phyloP scores from a whole-genome alignment of 1,284 basidiomycete genomes.

The Pascua sp. region DNA sequence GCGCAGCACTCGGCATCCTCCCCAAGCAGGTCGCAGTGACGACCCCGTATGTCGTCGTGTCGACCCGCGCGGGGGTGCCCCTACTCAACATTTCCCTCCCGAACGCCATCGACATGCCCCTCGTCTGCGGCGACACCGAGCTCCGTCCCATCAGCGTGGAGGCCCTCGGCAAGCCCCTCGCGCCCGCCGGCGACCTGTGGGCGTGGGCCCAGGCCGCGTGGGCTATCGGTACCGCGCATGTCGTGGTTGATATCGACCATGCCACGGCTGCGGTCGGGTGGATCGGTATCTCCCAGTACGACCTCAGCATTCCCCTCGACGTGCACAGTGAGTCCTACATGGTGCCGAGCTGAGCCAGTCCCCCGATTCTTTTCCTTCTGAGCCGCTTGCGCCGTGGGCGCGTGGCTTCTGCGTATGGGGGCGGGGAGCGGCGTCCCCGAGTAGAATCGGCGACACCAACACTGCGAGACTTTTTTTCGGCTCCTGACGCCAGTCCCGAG shows the following conservation, averaged over 20 bases:
- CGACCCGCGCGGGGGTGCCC: constrained; percentile 7
- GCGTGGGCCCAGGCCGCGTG: constrained; percentile 38
- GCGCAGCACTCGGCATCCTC: constrained; percentile 18
- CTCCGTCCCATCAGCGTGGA: constrained; percentile 29
- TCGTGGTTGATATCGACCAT: constrained; percentile 24
- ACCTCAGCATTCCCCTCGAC: constrained; percentile 27
- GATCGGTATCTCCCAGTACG: constrained; percentile 28
- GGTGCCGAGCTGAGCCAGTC: constrained; percentile 8
- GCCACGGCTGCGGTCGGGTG: constrained; percentile 31
- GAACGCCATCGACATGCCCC: constrained; percentile 24
- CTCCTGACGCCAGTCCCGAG: constrained; percentile 34
- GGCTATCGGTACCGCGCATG: constrained; percentile 28
- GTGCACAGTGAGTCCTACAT: constrained; percentile 34
- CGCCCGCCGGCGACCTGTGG: constrained; percentile 33
- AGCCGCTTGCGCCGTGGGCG: no score
- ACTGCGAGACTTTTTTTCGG: background rate
- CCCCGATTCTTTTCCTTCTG: background rate
- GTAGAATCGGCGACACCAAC: no score
- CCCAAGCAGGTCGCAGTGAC: constrained; percentile 18
- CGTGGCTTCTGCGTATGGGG: no score
- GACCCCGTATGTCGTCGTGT: constrained; percentile 14
- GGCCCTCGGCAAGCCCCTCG: constrained; percentile 33
- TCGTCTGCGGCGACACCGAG: constrained; percentile 26
- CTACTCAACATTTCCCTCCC: constrained; percentile 30
- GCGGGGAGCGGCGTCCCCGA: no score